Conservation (phyloP, 768 basidiomycete genomes). For the Phylloporus sp. region DNA sequence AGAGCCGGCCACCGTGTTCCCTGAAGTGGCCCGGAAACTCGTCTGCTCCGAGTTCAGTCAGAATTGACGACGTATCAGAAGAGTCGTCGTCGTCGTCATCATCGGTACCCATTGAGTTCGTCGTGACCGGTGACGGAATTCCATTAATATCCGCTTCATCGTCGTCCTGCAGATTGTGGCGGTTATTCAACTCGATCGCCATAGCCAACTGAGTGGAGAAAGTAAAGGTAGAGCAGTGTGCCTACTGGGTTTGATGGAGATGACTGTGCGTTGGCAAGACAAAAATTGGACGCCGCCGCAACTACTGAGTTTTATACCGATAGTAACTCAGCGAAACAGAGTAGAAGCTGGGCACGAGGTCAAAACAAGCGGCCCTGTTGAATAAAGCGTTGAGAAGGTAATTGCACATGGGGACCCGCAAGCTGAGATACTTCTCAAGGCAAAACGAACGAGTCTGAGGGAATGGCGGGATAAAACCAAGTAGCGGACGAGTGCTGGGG, state of each 20-base stretch:
- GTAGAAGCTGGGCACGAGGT: slow-evolving; percentile 36
- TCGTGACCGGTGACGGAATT: slow-evolving; percentile 8
- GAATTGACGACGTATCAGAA: slow-evolving; percentile 39
- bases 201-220: slow-evolving; percentile 14
- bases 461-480: slow-evolving; percentile 6
- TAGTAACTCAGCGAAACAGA: slow-evolving; percentile 38
- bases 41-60: slow-evolving; percentile 44
- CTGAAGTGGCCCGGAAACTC: slow-evolving; percentile 60
- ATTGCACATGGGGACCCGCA: slow-evolving; percentile 13
- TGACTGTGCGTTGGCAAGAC: slow-evolving; percentile 35
- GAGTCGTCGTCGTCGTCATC: slow-evolving; percentile 33
- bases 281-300: slow-evolving; percentile 36
- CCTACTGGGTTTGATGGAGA: slow-evolving; percentile 24
- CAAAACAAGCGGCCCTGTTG: slow-evolving; percentile 31
- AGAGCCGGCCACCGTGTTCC: slow-evolving; percentile 57
- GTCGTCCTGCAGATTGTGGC: slow-evolving; percentile 20
- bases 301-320: slow-evolving; percentile 36
- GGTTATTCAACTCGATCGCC: slow-evolving; percentile 27
- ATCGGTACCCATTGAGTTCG: slow-evolving; percentile 11
- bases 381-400: slow-evolving; percentile 22
- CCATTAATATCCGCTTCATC: slow-evolving; percentile 10
- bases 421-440: slow-evolving; percentile 15
- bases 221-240: slow-evolving; percentile 9
- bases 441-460: slow-evolving; percentile 9
- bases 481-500: slow-evolving; percentile 4